These are phyloP conservation scores for Trichoderma gracile DNA, from an alignment of 2,329 filamentous ascomycete genomes.

Conservation along the genomic window DNA sequence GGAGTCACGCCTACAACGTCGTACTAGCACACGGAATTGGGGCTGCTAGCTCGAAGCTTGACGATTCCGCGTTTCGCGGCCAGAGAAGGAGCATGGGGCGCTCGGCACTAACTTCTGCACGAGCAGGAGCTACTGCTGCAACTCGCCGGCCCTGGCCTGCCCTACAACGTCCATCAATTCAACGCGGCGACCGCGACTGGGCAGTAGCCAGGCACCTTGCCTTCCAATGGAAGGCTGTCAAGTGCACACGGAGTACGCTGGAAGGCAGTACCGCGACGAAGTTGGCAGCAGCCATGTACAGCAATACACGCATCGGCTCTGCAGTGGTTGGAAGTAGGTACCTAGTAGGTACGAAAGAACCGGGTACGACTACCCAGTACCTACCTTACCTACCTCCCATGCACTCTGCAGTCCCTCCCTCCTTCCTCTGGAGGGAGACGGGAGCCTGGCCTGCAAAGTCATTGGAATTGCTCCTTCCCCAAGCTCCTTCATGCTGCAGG, in stretches of 20 bases:
- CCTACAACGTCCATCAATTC: background rate
- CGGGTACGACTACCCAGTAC: background rate
- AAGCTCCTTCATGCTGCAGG: background rate
- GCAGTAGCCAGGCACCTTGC: background rate
- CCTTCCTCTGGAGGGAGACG: no score
- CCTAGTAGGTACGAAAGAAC: no score
- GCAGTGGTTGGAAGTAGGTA: no score
- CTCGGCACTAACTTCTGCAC: conserved; percentile 22
- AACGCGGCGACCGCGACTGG: no score
- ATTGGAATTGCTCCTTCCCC: background rate
- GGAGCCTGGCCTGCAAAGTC: no score
- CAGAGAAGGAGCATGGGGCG: background rate
- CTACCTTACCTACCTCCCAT: no score
- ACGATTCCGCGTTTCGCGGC: conserved; percentile 19
- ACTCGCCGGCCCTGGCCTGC: background rate
- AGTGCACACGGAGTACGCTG: no score
- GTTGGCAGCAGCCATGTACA: no score
- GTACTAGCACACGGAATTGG: background rate
- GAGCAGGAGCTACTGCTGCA: conserved; percentile 6
- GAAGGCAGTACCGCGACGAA: background rate
- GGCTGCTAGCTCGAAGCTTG: conserved; percentile 12
- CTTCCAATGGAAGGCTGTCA: background rate
- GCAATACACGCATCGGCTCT: no score
- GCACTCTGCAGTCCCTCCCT: background rate
- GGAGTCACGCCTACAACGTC: background rate